These are phyloP conservation scores for Gossypium arboreum DNA, from an alignment of 345 rosid genomes.

Conservation along the genomic window DNA sequence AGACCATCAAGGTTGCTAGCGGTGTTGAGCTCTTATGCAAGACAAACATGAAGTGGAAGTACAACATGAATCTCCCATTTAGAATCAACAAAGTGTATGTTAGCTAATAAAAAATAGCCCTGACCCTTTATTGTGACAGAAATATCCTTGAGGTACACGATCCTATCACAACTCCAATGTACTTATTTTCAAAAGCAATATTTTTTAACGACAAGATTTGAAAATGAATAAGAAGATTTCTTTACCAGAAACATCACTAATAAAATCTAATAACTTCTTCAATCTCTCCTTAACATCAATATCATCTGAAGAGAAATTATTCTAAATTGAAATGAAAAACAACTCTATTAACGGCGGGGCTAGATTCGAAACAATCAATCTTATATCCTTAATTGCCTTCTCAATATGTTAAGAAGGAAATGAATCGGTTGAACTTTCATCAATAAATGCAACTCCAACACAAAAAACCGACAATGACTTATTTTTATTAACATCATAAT, in stretches of 20 bases:
- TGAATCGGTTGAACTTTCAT: constrained; percentile 47
- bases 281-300: constrained; percentile 45
- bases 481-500: constrained; percentile 74
- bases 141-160: constrained; percentile 77
- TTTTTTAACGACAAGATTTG: constrained; percentile 68
- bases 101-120: constrained; percentile 88
- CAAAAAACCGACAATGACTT: constrained; percentile 81
- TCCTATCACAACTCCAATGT: constrained; percentile 67
- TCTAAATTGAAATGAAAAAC: constrained; percentile 55
- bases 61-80: constrained; percentile 77
- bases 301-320: constrained; percentile 39
- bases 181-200: constrained; percentile 71
- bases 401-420: constrained; percentile 26
- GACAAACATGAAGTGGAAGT: constrained; percentile 85
- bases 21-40: constrained; percentile 54
- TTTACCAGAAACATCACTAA: constrained; percentile 65
- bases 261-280: constrained; percentile 43
- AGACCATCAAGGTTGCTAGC: constrained; percentile 70
- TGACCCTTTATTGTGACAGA: constrained; percentile 86
- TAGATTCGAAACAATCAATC: constrained; percentile 38
- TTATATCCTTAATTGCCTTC: constrained; percentile 41
- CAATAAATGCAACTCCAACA: constrained; percentile 78
- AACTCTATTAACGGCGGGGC: constrained; percentile 61
- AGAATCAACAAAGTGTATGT: constrained; percentile 82
- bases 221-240: constrained; percentile 72